Conservation (phyloP, 2,329 filamentous ascomycete species). For the Diaporthe vexans region DNA sequence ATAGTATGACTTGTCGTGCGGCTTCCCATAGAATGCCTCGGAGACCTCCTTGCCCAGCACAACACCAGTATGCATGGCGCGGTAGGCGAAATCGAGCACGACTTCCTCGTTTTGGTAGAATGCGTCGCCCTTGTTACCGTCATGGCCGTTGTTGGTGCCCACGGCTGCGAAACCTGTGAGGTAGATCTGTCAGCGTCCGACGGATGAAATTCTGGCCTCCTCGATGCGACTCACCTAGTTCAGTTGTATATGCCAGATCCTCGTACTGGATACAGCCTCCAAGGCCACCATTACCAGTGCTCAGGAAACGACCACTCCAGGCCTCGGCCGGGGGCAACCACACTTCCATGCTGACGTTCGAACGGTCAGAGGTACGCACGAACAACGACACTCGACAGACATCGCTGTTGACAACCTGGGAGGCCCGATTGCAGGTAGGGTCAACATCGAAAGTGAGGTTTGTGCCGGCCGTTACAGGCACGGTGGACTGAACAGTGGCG, state of each 20-base stretch:
- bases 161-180: constrained; percentile 56
- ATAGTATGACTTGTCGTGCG: constrained; percentile 64
- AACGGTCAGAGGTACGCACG: constrained; percentile 51
- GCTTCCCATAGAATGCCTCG: constrained; percentile 61
- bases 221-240: constrained; percentile 46
- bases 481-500: constrained; percentile 53
- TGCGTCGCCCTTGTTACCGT: constrained; percentile 53
- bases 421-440: constrained; percentile 51
- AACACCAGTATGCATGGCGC: constrained; percentile 63
- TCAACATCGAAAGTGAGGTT: constrained; percentile 56
- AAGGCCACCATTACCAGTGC: constrained; percentile 63
- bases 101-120: constrained; percentile 55
- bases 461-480: constrained; percentile 55
- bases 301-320: constrained; percentile 61
- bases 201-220: neutral
- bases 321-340: constrained; percentile 58
- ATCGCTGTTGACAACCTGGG: constrained; percentile 45
- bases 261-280: constrained; percentile 62
- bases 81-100: constrained; percentile 54
- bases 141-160: constrained; percentile 65
- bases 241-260: constrained; percentile 57
- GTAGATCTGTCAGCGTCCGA: neutral
- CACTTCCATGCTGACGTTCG: constrained; percentile 60
- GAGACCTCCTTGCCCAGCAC: constrained; percentile 62
- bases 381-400: constrained; percentile 50